Evolutionary conservation across 2,329 filamentous ascomycete species (phyloP).

Genomic region (Arthroderma sp.): DNA sequence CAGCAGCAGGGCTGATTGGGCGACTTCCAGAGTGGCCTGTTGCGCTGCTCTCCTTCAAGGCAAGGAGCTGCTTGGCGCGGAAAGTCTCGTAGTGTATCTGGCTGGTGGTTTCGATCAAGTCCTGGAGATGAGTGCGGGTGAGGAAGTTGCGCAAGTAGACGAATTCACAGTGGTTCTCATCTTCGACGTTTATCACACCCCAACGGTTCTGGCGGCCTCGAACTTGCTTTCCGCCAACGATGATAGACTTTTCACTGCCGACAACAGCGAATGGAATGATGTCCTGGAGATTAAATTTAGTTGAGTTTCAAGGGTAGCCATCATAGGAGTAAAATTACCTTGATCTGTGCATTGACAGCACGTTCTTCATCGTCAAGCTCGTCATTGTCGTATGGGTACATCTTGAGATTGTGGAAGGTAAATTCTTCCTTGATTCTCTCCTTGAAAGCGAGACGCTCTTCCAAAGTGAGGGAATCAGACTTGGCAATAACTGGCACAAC

Average conservation of each 20-base stretch:
- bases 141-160: slow-evolving; percentile 97
- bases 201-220: slow-evolving; percentile 97
- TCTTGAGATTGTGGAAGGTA: slow-evolving; percentile 98
- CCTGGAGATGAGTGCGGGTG: slow-evolving; percentile 93
- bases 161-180: slow-evolving; percentile 99
- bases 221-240: slow-evolving; percentile 94
- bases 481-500: slow-evolving; percentile 98
- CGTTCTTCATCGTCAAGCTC: slow-evolving; percentile 97
- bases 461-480: slow-evolving; percentile 86
- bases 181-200: slow-evolving; percentile 99
- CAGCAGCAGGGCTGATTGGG: slow-evolving; percentile 89
- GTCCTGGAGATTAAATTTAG: slow-evolving; percentile 43
- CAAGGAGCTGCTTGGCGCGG: slow-evolving; percentile 96
- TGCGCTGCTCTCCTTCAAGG: slow-evolving; percentile 94
- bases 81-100: slow-evolving; percentile 99
- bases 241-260: slow-evolving; percentile 94
- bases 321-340: slow-evolving; percentile 46
- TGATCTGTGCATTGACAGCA: slow-evolving; percentile 86
- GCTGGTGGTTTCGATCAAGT: slow-evolving; percentile 96
- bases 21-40: slow-evolving; percentile 62
- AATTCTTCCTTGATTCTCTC: slow-evolving; percentile 99
- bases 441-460: slow-evolving; percentile 95
- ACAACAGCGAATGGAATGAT: slow-evolving; percentile 97
- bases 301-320: background rate
- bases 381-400: slow-evolving; percentile 99